These are phyloP conservation scores for Diplosphaera chodatii DNA, from an alignment of 139 green algal species.

Conservation along the genomic window DNA sequence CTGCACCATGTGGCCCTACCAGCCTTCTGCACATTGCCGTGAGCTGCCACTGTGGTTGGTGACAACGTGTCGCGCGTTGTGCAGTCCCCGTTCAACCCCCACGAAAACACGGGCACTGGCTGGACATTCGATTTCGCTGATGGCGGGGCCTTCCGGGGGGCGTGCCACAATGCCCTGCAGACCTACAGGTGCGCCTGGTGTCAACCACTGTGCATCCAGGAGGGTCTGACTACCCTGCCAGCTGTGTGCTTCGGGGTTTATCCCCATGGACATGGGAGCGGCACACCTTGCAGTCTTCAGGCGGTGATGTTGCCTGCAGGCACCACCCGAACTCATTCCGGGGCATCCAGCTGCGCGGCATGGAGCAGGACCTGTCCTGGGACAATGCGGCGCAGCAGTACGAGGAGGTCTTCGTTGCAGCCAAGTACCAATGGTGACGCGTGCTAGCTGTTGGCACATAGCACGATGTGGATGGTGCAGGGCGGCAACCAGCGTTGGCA, in stretches of 20 bases:
- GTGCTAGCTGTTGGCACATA: no score
- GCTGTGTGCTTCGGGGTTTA: no score
- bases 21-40: no score
- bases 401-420: constrained; percentile 86
- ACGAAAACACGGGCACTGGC: constrained; percentile 72
- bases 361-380: constrained; percentile 83
- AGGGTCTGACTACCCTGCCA: no score
- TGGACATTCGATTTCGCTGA: constrained; percentile 74
- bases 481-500: no score
- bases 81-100: constrained; percentile 63
- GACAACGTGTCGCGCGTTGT: background rate
- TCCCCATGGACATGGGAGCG: no score
- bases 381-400: constrained; percentile 82
- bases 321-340: constrained; percentile 60
- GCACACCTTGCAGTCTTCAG: no score
- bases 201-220: no score
- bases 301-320: background rate
- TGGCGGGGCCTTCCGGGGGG: constrained; percentile 51
- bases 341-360: constrained; percentile 48
- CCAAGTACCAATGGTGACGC: constrained; percentile 86
- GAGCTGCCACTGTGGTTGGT: no score
- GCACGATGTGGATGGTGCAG: no score
- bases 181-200: constrained; percentile 64
- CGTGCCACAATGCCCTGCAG: constrained; percentile 60
- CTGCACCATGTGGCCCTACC: no score